A percentile compares a stretch with the other conserved stretches of the same genome.
Conservation (phyloP, 208 protist species). For the Novymonas esmeraldas region DNA sequence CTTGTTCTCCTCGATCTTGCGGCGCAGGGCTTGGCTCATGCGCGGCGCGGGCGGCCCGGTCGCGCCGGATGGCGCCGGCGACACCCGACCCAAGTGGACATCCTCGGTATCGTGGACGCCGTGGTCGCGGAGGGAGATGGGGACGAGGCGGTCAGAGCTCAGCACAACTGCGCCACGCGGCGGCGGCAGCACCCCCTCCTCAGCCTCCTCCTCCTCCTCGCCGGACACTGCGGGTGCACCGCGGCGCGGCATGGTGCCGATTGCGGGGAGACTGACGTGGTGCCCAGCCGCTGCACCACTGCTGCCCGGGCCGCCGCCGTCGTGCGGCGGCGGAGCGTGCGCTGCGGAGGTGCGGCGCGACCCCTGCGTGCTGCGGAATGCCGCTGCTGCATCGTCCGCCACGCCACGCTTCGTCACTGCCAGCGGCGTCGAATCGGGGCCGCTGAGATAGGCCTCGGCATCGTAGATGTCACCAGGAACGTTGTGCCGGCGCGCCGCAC, state of each 20-base stretch:
- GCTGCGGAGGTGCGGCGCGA: neutral
- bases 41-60: neutral
- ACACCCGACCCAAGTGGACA: neutral
- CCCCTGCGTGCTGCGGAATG: too few species aligned
- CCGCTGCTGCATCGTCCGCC: neutral
- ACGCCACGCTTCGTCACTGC: neutral
- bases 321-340: neutral
- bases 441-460: conserved; percentile 5
- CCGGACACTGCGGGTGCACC: neutral
- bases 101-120: neutral
- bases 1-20: conserved; percentile 47
- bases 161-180: neutral
- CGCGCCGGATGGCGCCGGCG: neutral
- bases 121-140: conserved; percentile 21
- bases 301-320: neutral
- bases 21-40: conserved; percentile 34
- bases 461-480: conserved; percentile 3
- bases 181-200: conserved; percentile 1
- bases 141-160: conserved; percentile 19
- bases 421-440: neutral
- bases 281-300: neutral
- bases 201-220: neutral
- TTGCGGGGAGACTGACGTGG: neutral
- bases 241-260: neutral
- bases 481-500: too few species aligned